phyloP scores from a whole-genome alignment of 768 basidiomycete genomes.

The Ephemerocybe angulata region DNA sequence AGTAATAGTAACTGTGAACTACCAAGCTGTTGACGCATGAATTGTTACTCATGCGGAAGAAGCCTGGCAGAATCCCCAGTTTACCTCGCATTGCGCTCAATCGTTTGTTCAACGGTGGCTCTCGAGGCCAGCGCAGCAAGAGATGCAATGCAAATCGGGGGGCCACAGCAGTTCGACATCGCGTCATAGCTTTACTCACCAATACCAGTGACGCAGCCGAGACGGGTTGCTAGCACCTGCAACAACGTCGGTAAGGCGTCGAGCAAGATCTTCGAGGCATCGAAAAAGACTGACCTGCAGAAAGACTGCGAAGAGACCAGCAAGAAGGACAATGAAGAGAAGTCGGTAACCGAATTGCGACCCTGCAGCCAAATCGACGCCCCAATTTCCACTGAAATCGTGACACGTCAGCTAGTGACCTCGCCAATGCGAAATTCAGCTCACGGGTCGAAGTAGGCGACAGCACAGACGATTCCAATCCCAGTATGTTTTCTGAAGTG shows the following conservation, averaged over 20 bases:
- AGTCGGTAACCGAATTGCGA: constrained; percentile 81
- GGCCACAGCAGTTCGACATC: background rate
- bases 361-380: constrained; percentile 85
- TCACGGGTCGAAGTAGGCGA: constrained; percentile 87
- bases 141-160: constrained; percentile 1
- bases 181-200: constrained; percentile 39
- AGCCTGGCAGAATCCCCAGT: too few species aligned
- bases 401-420: constrained; percentile 1
- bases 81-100: too few species aligned
- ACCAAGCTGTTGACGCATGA: too few species aligned
- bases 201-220: constrained; percentile 81
- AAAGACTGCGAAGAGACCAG: constrained; percentile 79
- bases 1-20: too few species aligned
- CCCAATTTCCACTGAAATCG: constrained; percentile 77
- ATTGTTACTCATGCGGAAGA: too few species aligned
- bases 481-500: constrained; percentile 69
- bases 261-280: background rate
- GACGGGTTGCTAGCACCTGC: constrained; percentile 70
- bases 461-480: constrained; percentile 81
- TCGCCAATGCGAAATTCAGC: constrained; percentile 24
- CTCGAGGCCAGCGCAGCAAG: background rate
- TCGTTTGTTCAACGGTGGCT: too few species aligned
- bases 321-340: constrained; percentile 79
- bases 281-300: constrained; percentile 54
- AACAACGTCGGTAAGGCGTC: background rate